Conservation (phyloP, 148 eudicot species). For the Pharnaceum exiguum region DNA sequence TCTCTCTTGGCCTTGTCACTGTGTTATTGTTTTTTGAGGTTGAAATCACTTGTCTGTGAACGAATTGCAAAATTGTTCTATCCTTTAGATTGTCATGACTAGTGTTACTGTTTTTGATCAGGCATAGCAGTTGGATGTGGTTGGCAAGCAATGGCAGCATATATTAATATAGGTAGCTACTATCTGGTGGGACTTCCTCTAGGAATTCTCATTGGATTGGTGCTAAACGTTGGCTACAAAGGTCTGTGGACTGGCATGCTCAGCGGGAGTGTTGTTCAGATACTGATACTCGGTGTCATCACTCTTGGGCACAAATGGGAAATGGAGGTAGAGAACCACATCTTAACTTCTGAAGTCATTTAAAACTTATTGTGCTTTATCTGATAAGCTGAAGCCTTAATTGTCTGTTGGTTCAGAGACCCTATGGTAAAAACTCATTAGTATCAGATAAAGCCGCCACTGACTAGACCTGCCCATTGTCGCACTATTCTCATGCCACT, state of each 20-base stretch:
- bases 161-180: constrained; percentile 31
- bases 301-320: constrained; percentile 15
- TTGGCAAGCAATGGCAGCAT: constrained; percentile 58
- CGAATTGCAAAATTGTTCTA: too few relatives aligned
- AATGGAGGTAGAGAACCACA: constrained; percentile 20
- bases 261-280: constrained; percentile 29
- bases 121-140: constrained; percentile 61
- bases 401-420: constrained; percentile 21
- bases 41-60: too few relatives aligned
- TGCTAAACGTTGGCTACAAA: constrained; percentile 29
- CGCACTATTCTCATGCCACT: too few relatives aligned
- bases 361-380: not conserved
- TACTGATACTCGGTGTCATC: constrained; percentile 19
- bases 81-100: too few relatives aligned
- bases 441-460: constrained; percentile 6
- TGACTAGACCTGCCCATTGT: not conserved
- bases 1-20: too few relatives aligned
- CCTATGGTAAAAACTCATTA: constrained; percentile 12
- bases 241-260: constrained; percentile 33
- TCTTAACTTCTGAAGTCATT: not conserved
- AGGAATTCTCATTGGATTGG: constrained; percentile 22
- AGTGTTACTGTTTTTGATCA: constrained; percentile 12
- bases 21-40: too few relatives aligned
- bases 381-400: not conserved
- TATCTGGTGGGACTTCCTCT: constrained; percentile 33